Base-by-base conservation (phyloP, 129 eudicot genomes). In the Erigeron canadensis region DNA sequence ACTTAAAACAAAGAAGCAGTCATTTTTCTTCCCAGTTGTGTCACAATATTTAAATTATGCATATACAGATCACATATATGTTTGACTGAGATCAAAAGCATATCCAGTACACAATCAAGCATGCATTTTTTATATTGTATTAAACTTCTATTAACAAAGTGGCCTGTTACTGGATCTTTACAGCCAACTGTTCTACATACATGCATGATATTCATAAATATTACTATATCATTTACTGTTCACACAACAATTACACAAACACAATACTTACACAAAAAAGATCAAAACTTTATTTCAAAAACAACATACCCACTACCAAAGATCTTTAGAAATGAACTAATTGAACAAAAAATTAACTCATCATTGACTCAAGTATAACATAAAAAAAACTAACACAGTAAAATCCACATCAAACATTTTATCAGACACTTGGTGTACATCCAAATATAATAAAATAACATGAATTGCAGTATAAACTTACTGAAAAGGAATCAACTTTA, bases 401-500 rank as follows among this genome's bases (percentile, higher is more conserved):
- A n/a, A n/a, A n/a, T n/a, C n/a, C n/a, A n/a, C n/a, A n/a, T 39
- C 19, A 15, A 37, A 68, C 4, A 1, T 17, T 45, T 11, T 6
- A 46, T 68, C 80, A 19, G 68, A 59, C 75, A 76, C 56, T 61
- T 68, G 75, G 66, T 55, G 79, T 74, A 72, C 63, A 63, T 72
- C 50, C 23, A 17, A 50, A 64, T 53, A 65, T 22, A 59, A 75
- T 50, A 53, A 1, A 18, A 63, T 12, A 56, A 5, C 7, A 4
- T 15, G 5, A 58, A 43, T 18, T 62, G 59, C 4, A 12, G 17
- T 38, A 17, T 42, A 43, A 66, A 16, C 39, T 56, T 67, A 57
- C 51, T 41, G 74, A 67, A 75, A 67, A 56, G 69, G 74, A 76
- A 67, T 70, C 74, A 39, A 44, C 66, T 75, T 73, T 73, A 47